Conservation (phyloP, 2,329 filamentous ascomycete species). For the Talaromyces verruculosus region DNA sequence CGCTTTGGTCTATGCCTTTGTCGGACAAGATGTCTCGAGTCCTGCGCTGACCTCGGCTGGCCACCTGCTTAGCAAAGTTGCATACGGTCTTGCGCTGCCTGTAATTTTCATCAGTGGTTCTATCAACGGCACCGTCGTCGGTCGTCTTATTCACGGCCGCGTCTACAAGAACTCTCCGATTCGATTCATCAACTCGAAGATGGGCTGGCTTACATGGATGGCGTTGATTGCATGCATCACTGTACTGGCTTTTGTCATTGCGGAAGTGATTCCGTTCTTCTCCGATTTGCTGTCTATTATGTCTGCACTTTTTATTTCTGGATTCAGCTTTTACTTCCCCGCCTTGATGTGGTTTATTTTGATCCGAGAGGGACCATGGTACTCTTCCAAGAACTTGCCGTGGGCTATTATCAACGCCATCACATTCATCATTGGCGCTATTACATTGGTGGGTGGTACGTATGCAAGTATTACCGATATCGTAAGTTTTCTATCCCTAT, state of each 20-base stretch:
- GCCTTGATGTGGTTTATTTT: slow-evolving; percentile 45
- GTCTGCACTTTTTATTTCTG: slow-evolving; percentile 74
- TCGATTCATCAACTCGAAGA: slow-evolving; percentile 37
- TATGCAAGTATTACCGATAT: slow-evolving; percentile 59
- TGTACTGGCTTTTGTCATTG: slow-evolving; percentile 79
- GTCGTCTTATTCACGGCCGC: slow-evolving; percentile 37
- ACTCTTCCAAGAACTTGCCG: slow-evolving; percentile 47
- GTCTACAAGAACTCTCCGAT: slow-evolving; percentile 38
- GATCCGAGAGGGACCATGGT: slow-evolving; percentile 31
- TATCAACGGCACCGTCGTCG: slow-evolving; percentile 38
- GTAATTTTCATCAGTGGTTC: slow-evolving; percentile 41
- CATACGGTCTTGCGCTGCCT: slow-evolving; percentile 37
- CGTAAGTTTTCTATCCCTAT: slow-evolving; percentile 31
- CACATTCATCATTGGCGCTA: slow-evolving; percentile 68
- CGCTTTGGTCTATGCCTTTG: slow-evolving; percentile 36
- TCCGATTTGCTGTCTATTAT: slow-evolving; percentile 56
- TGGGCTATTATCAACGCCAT: slow-evolving; percentile 63
- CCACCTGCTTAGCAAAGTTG: slow-evolving; percentile 30
- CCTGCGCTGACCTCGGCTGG: slow-evolving; percentile 36
- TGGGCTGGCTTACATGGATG: slow-evolving; percentile 38
- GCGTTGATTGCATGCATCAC: slow-evolving; percentile 54
- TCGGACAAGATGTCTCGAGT: slow-evolving; percentile 34
- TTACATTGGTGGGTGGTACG: slow-evolving; percentile 75
- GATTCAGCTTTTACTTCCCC: slow-evolving; percentile 76
- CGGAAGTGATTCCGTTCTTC: slow-evolving; percentile 85